Conservation (phyloP, 2,329 filamentous ascomycete species). For the Chrysosporium queenslandicum region DNA sequence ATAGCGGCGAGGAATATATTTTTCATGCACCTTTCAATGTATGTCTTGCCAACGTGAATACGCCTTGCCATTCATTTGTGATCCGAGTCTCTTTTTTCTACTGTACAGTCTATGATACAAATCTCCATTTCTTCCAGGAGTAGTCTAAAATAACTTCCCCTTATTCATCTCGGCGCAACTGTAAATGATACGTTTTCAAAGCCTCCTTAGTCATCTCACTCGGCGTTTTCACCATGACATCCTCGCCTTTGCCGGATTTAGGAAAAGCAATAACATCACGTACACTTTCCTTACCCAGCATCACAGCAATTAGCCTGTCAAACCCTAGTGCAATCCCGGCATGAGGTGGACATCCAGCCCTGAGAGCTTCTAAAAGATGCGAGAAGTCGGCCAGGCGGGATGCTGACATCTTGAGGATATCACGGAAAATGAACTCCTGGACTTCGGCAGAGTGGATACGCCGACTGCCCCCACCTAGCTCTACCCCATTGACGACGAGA, state of each 20-base stretch:
- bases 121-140: neutral
- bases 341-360: conserved; percentile 84
- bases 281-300: conserved; percentile 67
- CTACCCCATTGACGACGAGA: conserved; percentile 87
- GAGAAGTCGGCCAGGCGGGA: conserved; percentile 68
- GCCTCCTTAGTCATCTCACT: conserved; percentile 54
- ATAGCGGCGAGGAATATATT: neutral
- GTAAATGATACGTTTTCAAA: conserved; percentile 50
- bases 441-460: conserved; percentile 79
- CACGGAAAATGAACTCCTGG: conserved; percentile 74
- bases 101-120: neutral
- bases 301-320: conserved; percentile 70
- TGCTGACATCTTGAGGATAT: conserved; percentile 69
- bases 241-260: conserved; percentile 83
- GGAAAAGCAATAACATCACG: conserved; percentile 95
- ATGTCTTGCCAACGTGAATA: no score
- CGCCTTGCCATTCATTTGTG: no score
- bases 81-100: no score
- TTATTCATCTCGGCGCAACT: conserved; percentile 22
- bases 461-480: conserved; percentile 83
- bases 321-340: conserved; percentile 89
- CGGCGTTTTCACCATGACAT: conserved; percentile 71
- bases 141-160: neutral
- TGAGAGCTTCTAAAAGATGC: conserved; percentile 72
- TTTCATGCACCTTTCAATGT: no score